phyloP scores from a whole-genome alignment of 139 green algal species.

The Chlamydomonas asymmetrica region DNA sequence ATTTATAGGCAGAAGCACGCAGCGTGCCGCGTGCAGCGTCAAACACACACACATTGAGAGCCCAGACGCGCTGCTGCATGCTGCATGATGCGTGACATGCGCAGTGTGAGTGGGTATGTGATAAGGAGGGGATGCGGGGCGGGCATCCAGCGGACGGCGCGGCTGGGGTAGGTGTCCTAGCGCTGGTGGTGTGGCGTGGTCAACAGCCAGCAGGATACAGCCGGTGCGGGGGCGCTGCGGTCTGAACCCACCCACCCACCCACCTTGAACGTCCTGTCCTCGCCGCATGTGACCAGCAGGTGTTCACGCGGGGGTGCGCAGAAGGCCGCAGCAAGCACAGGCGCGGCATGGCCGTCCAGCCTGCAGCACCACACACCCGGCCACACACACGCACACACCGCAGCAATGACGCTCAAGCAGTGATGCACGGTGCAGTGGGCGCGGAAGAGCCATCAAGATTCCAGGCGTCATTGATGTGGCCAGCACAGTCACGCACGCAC shows the following conservation, averaged over 20 bases:
- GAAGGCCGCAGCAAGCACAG: constrained; percentile 34
- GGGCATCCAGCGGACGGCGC: neutral
- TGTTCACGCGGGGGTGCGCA: constrained; percentile 24
- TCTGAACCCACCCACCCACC: too few relatives aligned
- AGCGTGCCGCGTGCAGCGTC: too few relatives aligned
- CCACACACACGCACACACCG: neutral
- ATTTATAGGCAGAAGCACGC: too few relatives aligned
- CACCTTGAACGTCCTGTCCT: constrained; percentile 50
- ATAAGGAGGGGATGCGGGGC: neutral
- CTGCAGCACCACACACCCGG: neutral
- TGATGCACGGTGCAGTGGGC: neutral
- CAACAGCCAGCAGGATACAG: too few relatives aligned
- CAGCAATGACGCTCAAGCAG: neutral
- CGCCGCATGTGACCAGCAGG: constrained; percentile 41
- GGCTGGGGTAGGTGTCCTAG: neutral
- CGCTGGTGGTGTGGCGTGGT: neutral
- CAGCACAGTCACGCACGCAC: too few relatives aligned
- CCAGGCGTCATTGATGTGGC: neutral
- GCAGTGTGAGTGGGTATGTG: constrained; percentile 5
- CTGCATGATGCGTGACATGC: too few relatives aligned
- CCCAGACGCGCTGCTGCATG: too few relatives aligned
- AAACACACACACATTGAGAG: too few relatives aligned
- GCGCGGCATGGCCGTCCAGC: constrained; percentile 41
- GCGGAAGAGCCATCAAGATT: neutral
- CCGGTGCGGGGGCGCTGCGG: neutral